Conservation (phyloP, 2,329 filamentous ascomycete species). For the Scedosporium dehoogii region DNA sequence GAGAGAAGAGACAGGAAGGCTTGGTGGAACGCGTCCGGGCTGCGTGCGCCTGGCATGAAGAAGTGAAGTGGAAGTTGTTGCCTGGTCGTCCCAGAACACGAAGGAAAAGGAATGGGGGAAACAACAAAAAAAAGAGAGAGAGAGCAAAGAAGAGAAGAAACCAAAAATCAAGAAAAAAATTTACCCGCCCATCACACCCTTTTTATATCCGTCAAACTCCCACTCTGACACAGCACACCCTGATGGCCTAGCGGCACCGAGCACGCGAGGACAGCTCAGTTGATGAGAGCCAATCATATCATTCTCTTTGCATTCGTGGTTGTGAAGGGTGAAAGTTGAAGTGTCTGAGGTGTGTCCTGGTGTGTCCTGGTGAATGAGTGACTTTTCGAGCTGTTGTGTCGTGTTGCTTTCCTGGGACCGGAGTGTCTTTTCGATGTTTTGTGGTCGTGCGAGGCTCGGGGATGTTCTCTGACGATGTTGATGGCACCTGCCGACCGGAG, state of each 20-base stretch:
- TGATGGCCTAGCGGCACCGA: not conserved
- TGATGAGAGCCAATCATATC: not conserved
- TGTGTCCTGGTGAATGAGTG: not conserved
- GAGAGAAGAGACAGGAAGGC: not conserved
- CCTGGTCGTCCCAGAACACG: slow-evolving; percentile 35
- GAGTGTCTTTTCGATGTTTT: not conserved
- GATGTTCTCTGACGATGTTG: no score
- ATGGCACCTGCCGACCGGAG: no score
- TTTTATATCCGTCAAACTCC: not conserved
- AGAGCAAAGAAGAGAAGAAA: slow-evolving; percentile 1
- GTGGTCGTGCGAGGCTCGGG: not conserved
- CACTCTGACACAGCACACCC: not conserved
- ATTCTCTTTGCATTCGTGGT: not conserved
- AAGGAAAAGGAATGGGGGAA: slow-evolving; percentile 21
- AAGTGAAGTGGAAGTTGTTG: slow-evolving; percentile 18
- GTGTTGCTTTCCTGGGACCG: not conserved
- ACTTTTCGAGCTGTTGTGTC: not conserved
- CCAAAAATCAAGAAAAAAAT: not conserved
- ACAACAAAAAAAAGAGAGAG: not conserved
- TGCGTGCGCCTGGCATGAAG: not conserved
- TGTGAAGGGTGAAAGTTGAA: not conserved
- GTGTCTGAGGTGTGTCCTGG: not conserved
- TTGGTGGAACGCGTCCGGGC: slow-evolving; percentile 1
- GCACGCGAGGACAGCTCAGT: not conserved
- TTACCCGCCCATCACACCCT: not conserved